A percentile compares a stretch with the other conserved stretches of the same genome.
phyloP scores from a whole-genome alignment of 805 yeast species.

The Pichia ethanolica region DNA sequence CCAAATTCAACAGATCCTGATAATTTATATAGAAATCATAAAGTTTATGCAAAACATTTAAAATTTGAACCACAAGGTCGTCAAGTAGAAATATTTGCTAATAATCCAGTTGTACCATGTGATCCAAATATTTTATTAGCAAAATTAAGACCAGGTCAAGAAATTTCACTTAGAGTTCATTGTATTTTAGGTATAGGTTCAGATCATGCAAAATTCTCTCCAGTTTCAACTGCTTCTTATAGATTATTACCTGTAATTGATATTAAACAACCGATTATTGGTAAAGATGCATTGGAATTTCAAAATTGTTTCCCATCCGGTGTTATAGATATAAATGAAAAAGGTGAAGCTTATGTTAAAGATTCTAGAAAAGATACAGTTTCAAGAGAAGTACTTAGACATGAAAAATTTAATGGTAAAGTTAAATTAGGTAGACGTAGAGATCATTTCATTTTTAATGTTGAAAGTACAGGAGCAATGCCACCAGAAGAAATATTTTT shows the following conservation, averaged over 20 bases:
- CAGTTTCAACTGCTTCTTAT: constrained; percentile 94
- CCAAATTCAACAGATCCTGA: constrained; percentile 73
- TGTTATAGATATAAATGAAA: constrained; percentile 66
- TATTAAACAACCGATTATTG: constrained; percentile 65
- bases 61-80: constrained; percentile 88
- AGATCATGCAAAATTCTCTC: constrained; percentile 97
- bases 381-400: constrained; percentile 91
- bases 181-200: constrained; percentile 82
- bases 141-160: constrained; percentile 95
- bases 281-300: constrained; percentile 69
- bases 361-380: constrained; percentile 96
- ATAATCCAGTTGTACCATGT: constrained; percentile 61
- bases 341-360: constrained; percentile 68
- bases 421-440: constrained; percentile 88
- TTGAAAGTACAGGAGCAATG: constrained; percentile 96
- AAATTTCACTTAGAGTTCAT: constrained; percentile 82
- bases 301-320: constrained; percentile 91
- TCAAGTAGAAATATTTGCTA: constrained; percentile 65
- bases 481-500: constrained; percentile 92
- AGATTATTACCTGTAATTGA: constrained; percentile 84
- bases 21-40: constrained; percentile 73
- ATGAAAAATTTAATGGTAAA: constrained; percentile 80
- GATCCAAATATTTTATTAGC: constrained; percentile 89
- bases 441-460: constrained; percentile 89
- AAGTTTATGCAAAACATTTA: constrained; percentile 83